Evolutionary conservation across 768 basidiomycete genomes (phyloP), one percentile per base, ranked within the genome.

Genomic region (Hericium coralloides): DNA sequence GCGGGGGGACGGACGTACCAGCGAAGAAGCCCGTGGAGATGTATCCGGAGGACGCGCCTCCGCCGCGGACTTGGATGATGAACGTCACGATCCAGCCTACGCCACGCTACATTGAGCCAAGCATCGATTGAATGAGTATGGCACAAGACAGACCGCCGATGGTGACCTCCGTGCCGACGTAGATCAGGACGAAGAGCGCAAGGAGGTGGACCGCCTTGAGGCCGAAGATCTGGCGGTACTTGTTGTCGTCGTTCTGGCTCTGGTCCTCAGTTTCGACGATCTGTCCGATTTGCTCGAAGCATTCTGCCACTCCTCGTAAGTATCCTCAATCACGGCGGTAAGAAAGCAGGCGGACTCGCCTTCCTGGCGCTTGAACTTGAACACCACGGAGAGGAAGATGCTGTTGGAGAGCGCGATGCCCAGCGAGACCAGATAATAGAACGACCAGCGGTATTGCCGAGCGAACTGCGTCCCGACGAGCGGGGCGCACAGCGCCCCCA

Each of bases 391-490:
- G 17, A 71, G 56, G 10, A 62, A 48, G 5, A 63, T 26, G 4
- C 64, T 55, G 43, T 72, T 61, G 23, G 68, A 57, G 45, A 73
- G 66, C 67, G 48, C 50, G 45, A 38, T 51, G 10, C 12, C 41
- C 1, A 52, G 25, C 25, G 39, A 54, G 10, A 49, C 36, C 18
- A 52, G 23, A 17, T 45, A 17, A 50, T 56, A 20, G 53, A 53
- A 72, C 14, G 70, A 72, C 77, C 75, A 78, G 22, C 56, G 62
- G 1, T 47, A 58, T 39, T 70, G 49, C 51, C 68, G 66, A 14
- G 78, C 67, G 60, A 83, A 82, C 57, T 78, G 77, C 3, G 81
- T 82, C 2, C 81, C 74, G 2, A 79, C 76, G n/a, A 82, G 69
- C 14, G 81, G 81, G 0, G 79, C 70, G 6, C 73, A 67, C 54